These are phyloP conservation scores for Ascochyta pisi DNA, from an alignment of 2,329 filamentous ascomycete species.

Conservation along the genomic window DNA sequence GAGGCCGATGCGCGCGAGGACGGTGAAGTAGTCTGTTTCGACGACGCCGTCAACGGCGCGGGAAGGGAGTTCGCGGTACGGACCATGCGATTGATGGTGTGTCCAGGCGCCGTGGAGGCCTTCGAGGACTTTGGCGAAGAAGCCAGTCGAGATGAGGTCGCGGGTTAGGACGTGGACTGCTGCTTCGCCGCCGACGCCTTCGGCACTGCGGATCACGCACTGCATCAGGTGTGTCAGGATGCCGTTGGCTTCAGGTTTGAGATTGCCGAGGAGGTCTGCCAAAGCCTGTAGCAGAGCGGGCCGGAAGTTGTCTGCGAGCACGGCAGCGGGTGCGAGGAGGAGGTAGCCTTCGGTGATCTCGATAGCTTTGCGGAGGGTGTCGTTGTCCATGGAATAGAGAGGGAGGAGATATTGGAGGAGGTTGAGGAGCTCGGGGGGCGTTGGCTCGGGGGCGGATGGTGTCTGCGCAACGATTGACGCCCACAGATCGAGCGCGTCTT, in stretches of 20 bases:
- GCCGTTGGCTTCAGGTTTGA: constrained; percentile 58
- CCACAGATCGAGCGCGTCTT: constrained; percentile 93
- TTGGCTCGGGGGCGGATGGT: constrained; percentile 50
- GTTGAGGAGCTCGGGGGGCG: constrained; percentile 51
- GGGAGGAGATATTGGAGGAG: constrained; percentile 55
- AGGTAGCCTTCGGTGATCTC: constrained; percentile 59
- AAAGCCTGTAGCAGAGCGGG: constrained; percentile 49
- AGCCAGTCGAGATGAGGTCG: constrained; percentile 64
- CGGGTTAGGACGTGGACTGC: constrained; percentile 58
- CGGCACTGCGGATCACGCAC: constrained; percentile 57
- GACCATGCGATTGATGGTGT: constrained; percentile 81
- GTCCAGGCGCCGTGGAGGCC: constrained; percentile 50
- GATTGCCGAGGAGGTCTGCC: constrained; percentile 52
- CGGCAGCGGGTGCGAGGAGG: constrained; percentile 55
- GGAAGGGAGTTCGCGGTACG: constrained; percentile 67
- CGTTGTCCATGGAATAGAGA: constrained; percentile 57
- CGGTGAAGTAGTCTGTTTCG: constrained; percentile 83
- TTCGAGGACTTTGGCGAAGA: constrained; percentile 61
- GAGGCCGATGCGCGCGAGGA: constrained; percentile 79
- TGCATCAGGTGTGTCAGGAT: constrained; percentile 56
- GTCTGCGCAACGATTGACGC: constrained; percentile 73
- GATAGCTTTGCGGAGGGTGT: constrained; percentile 56
- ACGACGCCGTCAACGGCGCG: constrained; percentile 75
- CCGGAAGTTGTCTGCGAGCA: constrained; percentile 54
- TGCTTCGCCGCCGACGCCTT: constrained; percentile 59